Conservation (phyloP, 2,329 filamentous ascomycete genomes). For the Aspergillus spinulosporus region DNA sequence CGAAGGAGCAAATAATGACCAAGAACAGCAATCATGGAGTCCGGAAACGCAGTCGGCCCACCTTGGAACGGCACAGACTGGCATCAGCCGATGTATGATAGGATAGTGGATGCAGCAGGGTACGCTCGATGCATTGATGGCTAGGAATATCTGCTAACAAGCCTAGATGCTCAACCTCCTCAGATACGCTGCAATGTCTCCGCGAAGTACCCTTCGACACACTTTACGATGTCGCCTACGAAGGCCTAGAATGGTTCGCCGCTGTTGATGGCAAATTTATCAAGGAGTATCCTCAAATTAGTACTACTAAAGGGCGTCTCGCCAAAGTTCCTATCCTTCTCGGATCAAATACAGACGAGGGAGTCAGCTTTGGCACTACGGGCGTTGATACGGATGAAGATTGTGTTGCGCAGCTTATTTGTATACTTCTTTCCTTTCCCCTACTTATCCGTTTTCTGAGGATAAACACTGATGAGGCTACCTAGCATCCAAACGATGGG, state of each 20-base stretch:
- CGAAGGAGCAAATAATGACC: neutral
- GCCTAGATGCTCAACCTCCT: conserved; percentile 27
- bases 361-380: conserved; percentile 55
- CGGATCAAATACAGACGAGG: conserved; percentile 67
- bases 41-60: conserved; percentile 33
- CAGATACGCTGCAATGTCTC: conserved; percentile 33
- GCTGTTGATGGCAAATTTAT: conserved; percentile 60
- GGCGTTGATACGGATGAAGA: conserved; percentile 57
- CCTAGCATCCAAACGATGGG: conserved; percentile 31
- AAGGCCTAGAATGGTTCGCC: conserved; percentile 38
- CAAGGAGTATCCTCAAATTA: conserved; percentile 53
- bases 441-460: conserved; percentile 22
- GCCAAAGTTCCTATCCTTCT: conserved; percentile 63
- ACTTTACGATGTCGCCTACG: conserved; percentile 28
- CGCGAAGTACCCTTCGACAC: conserved; percentile 29
- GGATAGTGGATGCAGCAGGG: conserved; percentile 30
- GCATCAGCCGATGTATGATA: conserved; percentile 36
- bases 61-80: conserved; percentile 37
- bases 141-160: neutral
- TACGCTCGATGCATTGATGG: neutral
- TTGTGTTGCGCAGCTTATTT: conserved; percentile 43
- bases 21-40: conserved; percentile 34
- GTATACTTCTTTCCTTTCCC: conserved; percentile 14
- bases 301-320: conserved; percentile 59
- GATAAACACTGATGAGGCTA: conserved; percentile 1